Evolutionary conservation across 2,329 filamentous ascomycete species (phyloP).

Genomic region (Nannizzia gypsea): DNA sequence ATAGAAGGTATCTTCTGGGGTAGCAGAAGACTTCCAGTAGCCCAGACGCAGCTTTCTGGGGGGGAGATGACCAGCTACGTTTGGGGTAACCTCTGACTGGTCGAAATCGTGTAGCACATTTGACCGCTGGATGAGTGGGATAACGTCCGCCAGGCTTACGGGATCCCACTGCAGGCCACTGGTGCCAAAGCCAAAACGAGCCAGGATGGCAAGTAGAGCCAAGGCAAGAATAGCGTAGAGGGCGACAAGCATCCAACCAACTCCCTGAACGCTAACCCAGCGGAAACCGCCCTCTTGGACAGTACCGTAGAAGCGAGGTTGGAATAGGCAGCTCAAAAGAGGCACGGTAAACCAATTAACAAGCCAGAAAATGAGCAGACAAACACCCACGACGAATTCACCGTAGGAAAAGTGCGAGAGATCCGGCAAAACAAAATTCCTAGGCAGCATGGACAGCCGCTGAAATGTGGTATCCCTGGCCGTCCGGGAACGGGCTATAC

Average conservation of each 20-base stretch:
- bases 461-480: conserved; percentile 49
- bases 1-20: conserved; percentile 58
- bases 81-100: conserved; percentile 50
- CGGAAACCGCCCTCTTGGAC: conserved; percentile 51
- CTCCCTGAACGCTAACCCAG: conserved; percentile 66
- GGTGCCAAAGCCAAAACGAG: conserved; percentile 52
- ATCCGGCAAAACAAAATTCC: conserved; percentile 56
- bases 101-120: conserved; percentile 65
- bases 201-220: conserved; percentile 46
- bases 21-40: conserved; percentile 65
- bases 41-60: conserved; percentile 59
- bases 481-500: conserved; percentile 44
- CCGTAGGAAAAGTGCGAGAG: conserved; percentile 57
- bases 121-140: conserved; percentile 65
- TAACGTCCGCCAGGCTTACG: conserved; percentile 66
- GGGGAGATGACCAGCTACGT: conserved; percentile 40
- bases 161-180: conserved; percentile 82
- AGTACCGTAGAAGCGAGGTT: conserved; percentile 50
- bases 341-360: conserved; percentile 63
- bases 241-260: conserved; percentile 65
- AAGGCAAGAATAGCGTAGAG: conserved; percentile 58
- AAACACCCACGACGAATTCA: conserved; percentile 54
- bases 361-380: conserved; percentile 62
- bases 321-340: conserved; percentile 65
- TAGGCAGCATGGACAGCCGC: conserved; percentile 47